phyloP scores from a whole-genome alignment of 176 grass and related monocot species.

The Areca catechu region DNA sequence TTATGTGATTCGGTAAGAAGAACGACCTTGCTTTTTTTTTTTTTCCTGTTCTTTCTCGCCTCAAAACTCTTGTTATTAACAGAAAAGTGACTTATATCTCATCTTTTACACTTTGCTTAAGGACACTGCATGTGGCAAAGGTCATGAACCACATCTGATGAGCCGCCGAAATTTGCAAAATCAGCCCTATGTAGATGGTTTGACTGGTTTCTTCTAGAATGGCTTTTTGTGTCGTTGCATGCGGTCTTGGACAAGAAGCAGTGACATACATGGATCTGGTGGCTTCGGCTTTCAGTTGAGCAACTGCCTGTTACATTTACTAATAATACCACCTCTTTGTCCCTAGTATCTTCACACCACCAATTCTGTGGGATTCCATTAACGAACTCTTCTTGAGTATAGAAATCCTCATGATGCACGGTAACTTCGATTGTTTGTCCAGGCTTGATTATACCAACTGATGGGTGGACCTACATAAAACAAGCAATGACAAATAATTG shows the following conservation, averaged over 20 bases:
- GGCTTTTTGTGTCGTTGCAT: constrained; percentile 4
- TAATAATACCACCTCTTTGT: constrained; percentile 57
- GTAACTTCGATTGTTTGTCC: constrained; percentile 60
- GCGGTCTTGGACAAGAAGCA: constrained; percentile 31
- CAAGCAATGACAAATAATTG: neutral
- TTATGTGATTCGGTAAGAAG: constrained; percentile 21
- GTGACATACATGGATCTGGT: constrained; percentile 58
- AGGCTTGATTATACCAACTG: constrained; percentile 61
- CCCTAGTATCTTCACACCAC: constrained; percentile 85
- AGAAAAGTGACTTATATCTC: constrained; percentile 12
- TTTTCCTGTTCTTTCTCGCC: constrained; percentile 7
- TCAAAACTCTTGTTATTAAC: constrained; percentile 7
- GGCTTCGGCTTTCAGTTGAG: constrained; percentile 46
- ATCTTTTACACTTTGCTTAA: constrained; percentile 36
- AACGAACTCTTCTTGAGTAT: constrained; percentile 74
- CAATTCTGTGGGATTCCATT: constrained; percentile 86
- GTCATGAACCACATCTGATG: constrained; percentile 37
- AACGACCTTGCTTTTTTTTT: constrained; percentile 9
- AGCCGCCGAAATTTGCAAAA: constrained; percentile 35
- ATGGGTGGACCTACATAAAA: constrained; percentile 60
- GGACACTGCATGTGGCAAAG: constrained; percentile 55
- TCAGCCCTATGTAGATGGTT: constrained; percentile 43
- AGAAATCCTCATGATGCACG: constrained; percentile 77
- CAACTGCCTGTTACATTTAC: constrained; percentile 60
- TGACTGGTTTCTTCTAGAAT: constrained; percentile 48